Conservation (phyloP, 202 grass and related monocot species). For the Digitaria exilis region DNA sequence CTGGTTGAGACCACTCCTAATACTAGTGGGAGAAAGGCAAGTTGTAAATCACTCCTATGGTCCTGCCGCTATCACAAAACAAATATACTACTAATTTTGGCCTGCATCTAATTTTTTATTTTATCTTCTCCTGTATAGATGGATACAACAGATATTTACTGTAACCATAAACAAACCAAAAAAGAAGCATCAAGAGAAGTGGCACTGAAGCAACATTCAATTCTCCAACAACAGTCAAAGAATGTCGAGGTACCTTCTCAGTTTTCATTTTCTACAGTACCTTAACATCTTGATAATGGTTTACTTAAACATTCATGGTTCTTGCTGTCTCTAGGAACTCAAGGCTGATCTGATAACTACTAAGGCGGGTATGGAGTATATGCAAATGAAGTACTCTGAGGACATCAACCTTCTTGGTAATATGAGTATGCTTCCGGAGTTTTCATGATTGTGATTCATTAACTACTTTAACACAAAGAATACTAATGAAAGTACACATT, state of each 20-base stretch:
- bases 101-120: slow-evolving; percentile 16
- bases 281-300: slow-evolving; percentile 25
- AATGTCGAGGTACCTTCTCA: slow-evolving; percentile 72
- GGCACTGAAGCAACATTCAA: slow-evolving; percentile 66
- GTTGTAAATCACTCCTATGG: slow-evolving; percentile 12
- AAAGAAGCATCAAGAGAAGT: slow-evolving; percentile 68
- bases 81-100: slow-evolving; percentile 20
- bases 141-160: slow-evolving; percentile 56
- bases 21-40: slow-evolving; percentile 76
- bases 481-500: slow-evolving; percentile 35
- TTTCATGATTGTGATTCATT: slow-evolving; percentile 25
- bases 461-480: slow-evolving; percentile 20
- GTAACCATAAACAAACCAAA: slow-evolving; percentile 60
- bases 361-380: slow-evolving; percentile 83
- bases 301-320: slow-evolving; percentile 37
- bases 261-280: slow-evolving; percentile 25
- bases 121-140: slow-evolving; percentile 54
- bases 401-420: slow-evolving; percentile 85
- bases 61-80: slow-evolving; percentile 16
- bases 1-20: slow-evolving; percentile 51
- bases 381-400: slow-evolving; percentile 86
- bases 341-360: slow-evolving; percentile 69
- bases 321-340: slow-evolving; percentile 63
- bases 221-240: slow-evolving; percentile 78
- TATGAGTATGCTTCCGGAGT: slow-evolving; percentile 22